Conservation (phyloP, 768 basidiomycete genomes). For the Boletus subparvulus region DNA sequence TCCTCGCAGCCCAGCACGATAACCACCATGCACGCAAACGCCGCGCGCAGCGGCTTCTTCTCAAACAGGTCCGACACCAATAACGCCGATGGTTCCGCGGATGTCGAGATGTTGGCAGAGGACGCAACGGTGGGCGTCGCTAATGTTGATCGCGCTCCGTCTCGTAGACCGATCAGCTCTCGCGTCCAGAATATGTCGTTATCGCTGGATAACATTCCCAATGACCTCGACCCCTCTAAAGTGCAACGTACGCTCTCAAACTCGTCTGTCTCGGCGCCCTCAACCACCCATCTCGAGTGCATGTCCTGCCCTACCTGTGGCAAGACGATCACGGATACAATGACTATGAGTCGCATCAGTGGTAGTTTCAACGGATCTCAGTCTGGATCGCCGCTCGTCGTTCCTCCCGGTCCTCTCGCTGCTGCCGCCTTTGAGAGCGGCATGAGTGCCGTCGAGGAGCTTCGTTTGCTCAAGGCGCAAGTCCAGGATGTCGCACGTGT, state of each 20-base stretch:
- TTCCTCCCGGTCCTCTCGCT: slow-evolving; percentile 56
- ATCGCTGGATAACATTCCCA: slow-evolving; percentile 50
- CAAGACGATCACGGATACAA: slow-evolving; percentile 45
- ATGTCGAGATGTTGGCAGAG: slow-evolving; percentile 32
- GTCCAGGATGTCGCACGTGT: slow-evolving; percentile 80
- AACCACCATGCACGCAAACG: slow-evolving; percentile 15
- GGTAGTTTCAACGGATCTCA: slow-evolving; percentile 27
- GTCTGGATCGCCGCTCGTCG: slow-evolving; percentile 42
- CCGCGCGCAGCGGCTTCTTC: slow-evolving; percentile 21
- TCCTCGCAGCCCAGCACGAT: slow-evolving; percentile 27
- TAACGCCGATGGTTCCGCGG: slow-evolving; percentile 11
- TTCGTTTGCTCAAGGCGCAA: slow-evolving; percentile 77
- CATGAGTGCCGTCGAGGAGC: slow-evolving; percentile 73
- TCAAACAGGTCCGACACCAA: slow-evolving; percentile 23
- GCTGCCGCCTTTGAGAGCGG: slow-evolving; percentile 57
- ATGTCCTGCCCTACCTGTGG: slow-evolving; percentile 57
- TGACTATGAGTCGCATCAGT: slow-evolving; percentile 35
- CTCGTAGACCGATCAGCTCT: slow-evolving; percentile 26
- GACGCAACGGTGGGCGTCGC: slow-evolving; percentile 27
- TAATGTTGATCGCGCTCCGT: slow-evolving; percentile 21
- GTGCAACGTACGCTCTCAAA: slow-evolving; percentile 32
- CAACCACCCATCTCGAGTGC: slow-evolving; percentile 42
- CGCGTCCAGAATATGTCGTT: slow-evolving; percentile 45
- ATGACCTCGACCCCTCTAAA: slow-evolving; percentile 37
- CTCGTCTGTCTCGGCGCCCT: slow-evolving; percentile 43